Evolutionary conservation across 2,329 filamentous ascomycete species (phyloP).

Genomic region (Teratosphaeria zuluensis): DNA sequence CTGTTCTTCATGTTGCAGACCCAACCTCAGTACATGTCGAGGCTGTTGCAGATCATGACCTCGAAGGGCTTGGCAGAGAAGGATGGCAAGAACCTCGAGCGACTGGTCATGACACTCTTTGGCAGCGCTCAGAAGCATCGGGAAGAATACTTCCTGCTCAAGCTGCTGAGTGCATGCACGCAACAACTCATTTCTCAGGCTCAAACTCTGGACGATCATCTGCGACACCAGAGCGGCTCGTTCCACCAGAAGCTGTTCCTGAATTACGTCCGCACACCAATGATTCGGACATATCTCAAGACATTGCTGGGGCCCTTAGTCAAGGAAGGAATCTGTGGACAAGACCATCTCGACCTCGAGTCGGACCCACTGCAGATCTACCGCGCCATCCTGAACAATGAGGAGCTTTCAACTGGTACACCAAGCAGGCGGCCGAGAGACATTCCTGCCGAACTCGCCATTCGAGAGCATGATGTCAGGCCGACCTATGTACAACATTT

Average conservation of each 20-base stretch:
- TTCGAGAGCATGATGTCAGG: constrained; percentile 86
- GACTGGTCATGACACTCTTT: constrained; percentile 91
- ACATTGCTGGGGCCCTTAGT: constrained; percentile 78
- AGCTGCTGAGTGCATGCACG: constrained; percentile 72
- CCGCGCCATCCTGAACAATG: constrained; percentile 88
- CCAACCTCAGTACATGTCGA: constrained; percentile 85
- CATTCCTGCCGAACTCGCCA: constrained; percentile 85
- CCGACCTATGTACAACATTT: constrained; percentile 89
- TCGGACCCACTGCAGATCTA: constrained; percentile 98
- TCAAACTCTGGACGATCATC: constrained; percentile 67
- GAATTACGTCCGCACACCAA: constrained; percentile 82
- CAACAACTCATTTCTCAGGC: constrained; percentile 75
- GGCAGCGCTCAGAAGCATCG: constrained; percentile 94
- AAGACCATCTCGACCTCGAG: constrained; percentile 81
- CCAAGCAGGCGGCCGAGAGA: constrained; percentile 73
- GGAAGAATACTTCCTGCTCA: constrained; percentile 93
- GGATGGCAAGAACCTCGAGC: constrained; percentile 84
- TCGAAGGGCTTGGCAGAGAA: constrained; percentile 81
- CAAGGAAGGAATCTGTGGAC: constrained; percentile 85
- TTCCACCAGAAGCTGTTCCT: constrained; percentile 84
- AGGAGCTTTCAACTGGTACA: constrained; percentile 83
- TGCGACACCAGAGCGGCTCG: constrained; percentile 64
- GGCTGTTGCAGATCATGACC: constrained; percentile 73
- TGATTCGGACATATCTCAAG: constrained; percentile 84
- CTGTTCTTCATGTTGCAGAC: constrained; percentile 96